Evolutionary conservation across 2,329 filamentous ascomycete genomes (phyloP), one percentile per base, ranked within the genome.

Genomic region (Stagonosporopsis tanaceti): DNA sequence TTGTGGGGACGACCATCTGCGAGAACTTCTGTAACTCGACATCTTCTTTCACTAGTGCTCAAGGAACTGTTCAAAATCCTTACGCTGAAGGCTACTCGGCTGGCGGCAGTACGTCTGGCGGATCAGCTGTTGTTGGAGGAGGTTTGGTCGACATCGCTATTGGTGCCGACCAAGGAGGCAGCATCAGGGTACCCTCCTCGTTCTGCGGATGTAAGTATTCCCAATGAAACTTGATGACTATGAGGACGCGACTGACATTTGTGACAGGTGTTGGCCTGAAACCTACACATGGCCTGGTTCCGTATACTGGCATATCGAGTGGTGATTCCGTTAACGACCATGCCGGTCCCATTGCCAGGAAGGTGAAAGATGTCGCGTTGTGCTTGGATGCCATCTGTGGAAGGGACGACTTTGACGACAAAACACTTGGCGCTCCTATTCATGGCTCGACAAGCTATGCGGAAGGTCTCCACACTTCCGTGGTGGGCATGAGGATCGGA

Each of bases 11-110:
- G 0, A 76, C 81, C 1, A 78, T 78, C 0, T 86, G 84, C 55
- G 84, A 86, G 59, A 84, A 84, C 62, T 80, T 82, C 45, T 85
- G 81, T 60, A 79, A 80, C 57, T 80, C 79, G 0, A 80, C 81
- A 1, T 77, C 78, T 0, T 82, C 80, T 0, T 82, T 79, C 57
- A 82, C 79, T 0, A 79, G 77, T 34, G 79, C 79, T 2, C 73
- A 76, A 45, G 77, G 76, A 2, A 65, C 60, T 1, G 74, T 77
- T 2, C 56, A 70, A 12, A 71, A 83, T 50, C 81, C 81, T 0
- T 78, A 77, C 53, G 80, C 78, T 0, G 59, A 69, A 22, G 80
- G 79, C 2, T 82, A 80, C 58, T 79, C 76, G 2, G 76, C 77
- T 35, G 81, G 81, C n/a, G 81, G 82, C n/a, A 80, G 78, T 55